phyloP scores from a whole-genome alignment of 345 rosid genomes.

The Ailanthus altissimus region DNA sequence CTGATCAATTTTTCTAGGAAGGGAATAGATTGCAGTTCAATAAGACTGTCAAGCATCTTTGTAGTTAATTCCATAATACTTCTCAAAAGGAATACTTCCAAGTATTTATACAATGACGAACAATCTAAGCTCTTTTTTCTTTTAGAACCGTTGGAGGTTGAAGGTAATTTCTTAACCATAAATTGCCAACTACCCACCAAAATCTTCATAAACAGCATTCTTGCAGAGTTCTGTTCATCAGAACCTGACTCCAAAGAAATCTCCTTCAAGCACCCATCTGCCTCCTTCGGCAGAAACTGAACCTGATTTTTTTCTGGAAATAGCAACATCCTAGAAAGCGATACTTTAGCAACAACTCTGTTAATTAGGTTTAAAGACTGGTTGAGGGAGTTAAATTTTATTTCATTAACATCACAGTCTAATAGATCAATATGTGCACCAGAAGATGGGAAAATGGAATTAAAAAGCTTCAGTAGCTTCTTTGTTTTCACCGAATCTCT shows the following conservation, averaged over 20 bases:
- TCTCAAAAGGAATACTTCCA: constrained; percentile 72
- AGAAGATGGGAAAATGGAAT: constrained; percentile 46
- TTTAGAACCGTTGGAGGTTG: constrained; percentile 28
- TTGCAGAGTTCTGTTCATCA: constrained; percentile 37
- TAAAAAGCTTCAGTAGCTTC: constrained; percentile 51
- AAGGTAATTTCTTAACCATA: constrained; percentile 56
- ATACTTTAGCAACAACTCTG: constrained; percentile 60
- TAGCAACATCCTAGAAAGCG: constrained; percentile 54
- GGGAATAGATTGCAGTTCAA: constrained; percentile 56
- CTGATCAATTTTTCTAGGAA: constrained; percentile 69
- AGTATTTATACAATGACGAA: constrained; percentile 52
- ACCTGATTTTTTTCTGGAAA: constrained; percentile 47
- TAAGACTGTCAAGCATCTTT: constrained; percentile 54
- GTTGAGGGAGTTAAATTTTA: constrained; percentile 43
- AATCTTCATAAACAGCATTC: constrained; percentile 49
- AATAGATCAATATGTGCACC: constrained; percentile 47
- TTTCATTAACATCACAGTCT: constrained; percentile 49
- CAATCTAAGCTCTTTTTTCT: constrained; percentile 33
- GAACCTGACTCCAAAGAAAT: constrained; percentile 32
- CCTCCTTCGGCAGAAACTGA: constrained; percentile 32
- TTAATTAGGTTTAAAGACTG: constrained; percentile 55
- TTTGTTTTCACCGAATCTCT: constrained; percentile 46
- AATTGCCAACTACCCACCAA: constrained; percentile 66
- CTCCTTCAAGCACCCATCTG: constrained; percentile 32
- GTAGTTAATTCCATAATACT: constrained; percentile 49